Percentiles rank a stretch among this genome's conserved stretches.
phyloP scores from a whole-genome alignment of 2,329 filamentous ascomycete genomes.

The Penicillium rolfsii region DNA sequence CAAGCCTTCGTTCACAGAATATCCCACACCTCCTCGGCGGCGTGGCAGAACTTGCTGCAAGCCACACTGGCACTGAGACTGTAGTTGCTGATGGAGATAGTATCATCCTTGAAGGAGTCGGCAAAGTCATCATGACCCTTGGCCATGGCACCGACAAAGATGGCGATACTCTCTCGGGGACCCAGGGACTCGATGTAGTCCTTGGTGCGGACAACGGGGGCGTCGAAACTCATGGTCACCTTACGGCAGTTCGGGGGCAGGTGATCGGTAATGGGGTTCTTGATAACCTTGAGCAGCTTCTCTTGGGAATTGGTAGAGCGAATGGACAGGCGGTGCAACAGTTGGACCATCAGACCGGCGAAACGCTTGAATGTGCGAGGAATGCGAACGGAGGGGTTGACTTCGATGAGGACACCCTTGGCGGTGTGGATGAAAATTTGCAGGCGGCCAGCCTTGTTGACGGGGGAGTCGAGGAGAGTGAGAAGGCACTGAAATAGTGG shows the following conservation, averaged over 20 bases:
- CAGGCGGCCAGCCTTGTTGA: constrained; percentile 97
- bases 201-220: constrained; percentile 79
- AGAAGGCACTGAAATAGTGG: constrained; percentile 74
- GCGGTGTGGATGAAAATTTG: constrained; percentile 99
- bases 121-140: constrained; percentile 96
- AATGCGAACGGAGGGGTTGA: constrained; percentile 96
- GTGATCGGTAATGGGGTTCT: constrained; percentile 97
- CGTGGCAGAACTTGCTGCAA: constrained; percentile 99
- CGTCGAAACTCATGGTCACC: constrained; percentile 93
- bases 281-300: constrained; percentile 95
- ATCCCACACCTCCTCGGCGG: constrained; percentile 93
- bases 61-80: constrained; percentile 96
- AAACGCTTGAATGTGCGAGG: constrained; percentile 99
- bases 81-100: constrained; percentile 98
- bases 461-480: constrained; percentile 93
- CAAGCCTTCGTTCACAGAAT: constrained; percentile 66
- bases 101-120: constrained; percentile 91
- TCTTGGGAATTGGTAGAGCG: constrained; percentile 96
- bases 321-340: constrained; percentile 93
- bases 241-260: constrained; percentile 96
- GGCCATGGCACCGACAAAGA: constrained; percentile 98
- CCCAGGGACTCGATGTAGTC: constrained; percentile 83
- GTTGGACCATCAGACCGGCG: constrained; percentile 96
- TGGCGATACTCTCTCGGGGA: constrained; percentile 89
- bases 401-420: constrained; percentile 95